Conservation (phyloP, 495 filamentous ascomycete species). For the Clohesyomyces aquaticus region DNA sequence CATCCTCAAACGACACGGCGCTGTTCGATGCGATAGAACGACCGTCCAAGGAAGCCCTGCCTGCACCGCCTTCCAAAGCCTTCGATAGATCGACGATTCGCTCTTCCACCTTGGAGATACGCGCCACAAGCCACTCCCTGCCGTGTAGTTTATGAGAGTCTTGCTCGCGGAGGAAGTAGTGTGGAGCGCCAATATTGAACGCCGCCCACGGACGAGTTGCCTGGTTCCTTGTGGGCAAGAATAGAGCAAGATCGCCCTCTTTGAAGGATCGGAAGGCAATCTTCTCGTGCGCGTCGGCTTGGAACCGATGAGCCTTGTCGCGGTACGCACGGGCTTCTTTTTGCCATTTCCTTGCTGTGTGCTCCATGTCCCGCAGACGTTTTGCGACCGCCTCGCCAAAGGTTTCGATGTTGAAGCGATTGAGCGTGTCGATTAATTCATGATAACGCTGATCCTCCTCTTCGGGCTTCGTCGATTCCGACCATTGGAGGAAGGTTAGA, state of each 20-base stretch:
- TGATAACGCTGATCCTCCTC: slow-evolving; percentile 72
- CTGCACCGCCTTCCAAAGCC: slow-evolving; percentile 59
- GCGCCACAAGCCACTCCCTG: slow-evolving; percentile 91
- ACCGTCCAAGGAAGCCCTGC: slow-evolving; percentile 56
- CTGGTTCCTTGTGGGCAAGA: slow-evolving; percentile 92
- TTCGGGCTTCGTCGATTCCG: slow-evolving; percentile 66
- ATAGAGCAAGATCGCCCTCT: slow-evolving; percentile 92
- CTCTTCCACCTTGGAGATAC: slow-evolving; percentile 90
- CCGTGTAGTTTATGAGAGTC: slow-evolving; percentile 79
- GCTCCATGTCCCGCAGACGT: slow-evolving; percentile 85
- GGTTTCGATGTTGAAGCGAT: slow-evolving; percentile 76
- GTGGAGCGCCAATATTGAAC: slow-evolving; percentile 95
- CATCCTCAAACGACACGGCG: slow-evolving; percentile 70
- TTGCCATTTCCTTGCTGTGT: slow-evolving; percentile 85
- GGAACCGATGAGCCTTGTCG: slow-evolving; percentile 80
- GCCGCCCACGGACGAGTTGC: slow-evolving; percentile 94
- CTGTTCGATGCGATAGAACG: slow-evolving; percentile 46
- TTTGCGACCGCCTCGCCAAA: slow-evolving; percentile 83
- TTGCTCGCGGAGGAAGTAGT: slow-evolving; percentile 95
- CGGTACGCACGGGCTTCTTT: slow-evolving; percentile 84
- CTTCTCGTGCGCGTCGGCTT: slow-evolving; percentile 90
- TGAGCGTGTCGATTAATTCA: slow-evolving; percentile 68
- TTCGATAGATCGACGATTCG: slow-evolving; percentile 91
- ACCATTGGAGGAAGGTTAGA: slow-evolving; percentile 74
- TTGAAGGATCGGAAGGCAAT: slow-evolving; percentile 97